Evolutionary conservation across 2,329 filamentous ascomycete species (phyloP).

Genomic region (Fusarium lateritium): DNA sequence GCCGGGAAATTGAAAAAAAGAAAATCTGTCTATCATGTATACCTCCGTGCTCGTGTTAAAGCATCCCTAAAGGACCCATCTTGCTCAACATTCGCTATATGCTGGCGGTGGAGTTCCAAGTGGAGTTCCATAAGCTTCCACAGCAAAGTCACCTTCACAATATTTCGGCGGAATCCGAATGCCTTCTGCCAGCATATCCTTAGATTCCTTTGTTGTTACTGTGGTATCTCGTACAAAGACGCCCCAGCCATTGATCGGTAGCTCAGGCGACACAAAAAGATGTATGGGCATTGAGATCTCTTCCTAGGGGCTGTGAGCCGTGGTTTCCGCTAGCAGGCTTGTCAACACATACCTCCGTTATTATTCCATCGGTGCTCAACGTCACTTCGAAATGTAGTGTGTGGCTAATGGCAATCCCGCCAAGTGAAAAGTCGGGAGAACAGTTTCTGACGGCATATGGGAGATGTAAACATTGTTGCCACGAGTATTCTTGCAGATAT

Average conservation of each 20-base stretch:
- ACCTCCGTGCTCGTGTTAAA: accelerated
- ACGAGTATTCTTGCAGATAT: neutral
- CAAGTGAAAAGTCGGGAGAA: constrained; percentile 1
- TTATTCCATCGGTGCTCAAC: neutral
- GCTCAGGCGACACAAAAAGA: constrained; percentile 13
- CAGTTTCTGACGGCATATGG: constrained; percentile 6
- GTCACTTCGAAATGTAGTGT: constrained; percentile 3
- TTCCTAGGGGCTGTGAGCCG: neutral
- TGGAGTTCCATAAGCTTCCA: neutral
- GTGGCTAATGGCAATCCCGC: neutral
- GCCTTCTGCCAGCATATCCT: neutral
- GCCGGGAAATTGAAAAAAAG: neutral
- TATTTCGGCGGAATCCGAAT: constrained; percentile 9
- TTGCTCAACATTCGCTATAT: constrained; percentile 2
- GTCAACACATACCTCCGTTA: neutral
- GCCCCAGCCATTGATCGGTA: constrained; percentile 9
- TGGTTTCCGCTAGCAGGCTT: accelerated
- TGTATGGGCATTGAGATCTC: constrained; percentile 11
- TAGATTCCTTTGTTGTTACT: neutral
- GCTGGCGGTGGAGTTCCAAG: neutral
- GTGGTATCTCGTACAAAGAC: neutral
- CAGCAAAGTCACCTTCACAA: neutral
- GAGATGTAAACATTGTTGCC: constrained; percentile 22
- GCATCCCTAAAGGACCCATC: accelerated
- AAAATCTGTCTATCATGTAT: accelerated